Base-by-base conservation (phyloP, 805 yeast species). In the Kodamaea kakaduensis region DNA sequence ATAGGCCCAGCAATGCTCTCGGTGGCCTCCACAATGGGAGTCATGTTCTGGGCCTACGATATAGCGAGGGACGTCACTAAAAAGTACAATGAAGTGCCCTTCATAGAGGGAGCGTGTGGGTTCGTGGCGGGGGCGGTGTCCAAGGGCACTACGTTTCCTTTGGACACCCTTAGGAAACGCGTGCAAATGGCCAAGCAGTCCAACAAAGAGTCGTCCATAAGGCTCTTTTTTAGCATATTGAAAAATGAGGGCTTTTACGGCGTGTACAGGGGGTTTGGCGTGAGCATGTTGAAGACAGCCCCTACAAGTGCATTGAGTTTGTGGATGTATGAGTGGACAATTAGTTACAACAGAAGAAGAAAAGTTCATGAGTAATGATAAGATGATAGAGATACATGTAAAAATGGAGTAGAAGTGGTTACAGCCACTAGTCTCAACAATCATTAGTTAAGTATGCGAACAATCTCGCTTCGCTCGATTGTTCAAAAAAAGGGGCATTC, bases 101-200 rank as follows among this genome's bases (percentile, higher is more conserved):
- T 59, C 17, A 47, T 68, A 20, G 81, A 78, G 46, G 77, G 80
- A 5, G 39, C 73, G 22, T 74, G 90, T 54, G 83, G 96, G 29
- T 63, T 86, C 24, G 32, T 77, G 0, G 95, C 96, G 0, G 97
- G 97, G 0, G 66, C 77, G 0, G 45, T 77, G 3, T 74, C 95
- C 9, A 93, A 93, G 55, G 73, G 78, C 0, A 44, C 77, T 0
- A 79, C 86, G 0, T 93, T 86, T 57, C 98, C 98, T 0, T 54
- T 93, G 28, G 98, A 93, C 55, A 77, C 95, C 0, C 54, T 89
- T 2, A 67, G 96, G 15, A 78, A 87, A 50, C 64, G 95, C 24
- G 58, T 83, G 28, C 97, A 90, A 54, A 77, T 89, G 59, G 42
- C 41, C 22, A 38, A 40, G 29, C 32, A 44, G n/a, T 10, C 14